A percentile compares a stretch with the other conserved stretches of the same genome.
Evolutionary conservation across 257 asterid genomes (phyloP).

Genomic region (Solanum bukasovii): DNA sequence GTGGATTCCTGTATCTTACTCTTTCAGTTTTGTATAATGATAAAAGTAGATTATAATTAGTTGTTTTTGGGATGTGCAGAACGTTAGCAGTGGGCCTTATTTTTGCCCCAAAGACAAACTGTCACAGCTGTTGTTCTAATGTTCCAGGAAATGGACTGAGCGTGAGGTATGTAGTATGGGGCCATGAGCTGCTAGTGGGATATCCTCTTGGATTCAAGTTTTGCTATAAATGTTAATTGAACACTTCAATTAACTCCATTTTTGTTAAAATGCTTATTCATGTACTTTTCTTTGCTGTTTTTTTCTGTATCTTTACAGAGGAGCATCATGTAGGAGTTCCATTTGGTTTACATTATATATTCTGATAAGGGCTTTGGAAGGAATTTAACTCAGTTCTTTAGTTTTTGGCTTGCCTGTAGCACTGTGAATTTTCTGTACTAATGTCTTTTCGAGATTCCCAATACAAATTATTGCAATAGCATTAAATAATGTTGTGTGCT

Average conservation of each 20-base stretch:
- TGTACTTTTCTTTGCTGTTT: neutral
- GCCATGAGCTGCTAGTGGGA: neutral
- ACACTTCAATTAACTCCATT: neutral
- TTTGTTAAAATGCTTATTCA: neutral
- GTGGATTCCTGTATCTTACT: conserved; percentile 17
- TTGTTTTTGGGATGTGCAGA: conserved; percentile 39
- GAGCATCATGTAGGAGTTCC: neutral
- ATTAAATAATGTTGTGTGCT: neutral
- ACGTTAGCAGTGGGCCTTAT: conserved; percentile 87
- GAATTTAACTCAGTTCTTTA: neutral
- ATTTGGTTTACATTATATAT: neutral
- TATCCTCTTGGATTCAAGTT: neutral
- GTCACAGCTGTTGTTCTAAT: conserved; percentile 84
- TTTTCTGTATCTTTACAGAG: neutral
- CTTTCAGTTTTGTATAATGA: neutral
- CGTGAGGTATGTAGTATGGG: conserved; percentile 48
- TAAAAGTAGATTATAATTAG: neutral
- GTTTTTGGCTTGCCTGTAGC: neutral
- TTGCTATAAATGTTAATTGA: neutral
- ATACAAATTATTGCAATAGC: neutral
- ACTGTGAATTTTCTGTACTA: neutral
- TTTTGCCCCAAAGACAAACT: conserved; percentile 85
- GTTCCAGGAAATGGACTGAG: conserved; percentile 96
- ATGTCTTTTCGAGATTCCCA: neutral
- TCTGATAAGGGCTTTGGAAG: neutral